These are phyloP conservation scores for Dothiorella sarmentorum DNA, from an alignment of 2,329 filamentous ascomycete genomes.

Conservation along the genomic window DNA sequence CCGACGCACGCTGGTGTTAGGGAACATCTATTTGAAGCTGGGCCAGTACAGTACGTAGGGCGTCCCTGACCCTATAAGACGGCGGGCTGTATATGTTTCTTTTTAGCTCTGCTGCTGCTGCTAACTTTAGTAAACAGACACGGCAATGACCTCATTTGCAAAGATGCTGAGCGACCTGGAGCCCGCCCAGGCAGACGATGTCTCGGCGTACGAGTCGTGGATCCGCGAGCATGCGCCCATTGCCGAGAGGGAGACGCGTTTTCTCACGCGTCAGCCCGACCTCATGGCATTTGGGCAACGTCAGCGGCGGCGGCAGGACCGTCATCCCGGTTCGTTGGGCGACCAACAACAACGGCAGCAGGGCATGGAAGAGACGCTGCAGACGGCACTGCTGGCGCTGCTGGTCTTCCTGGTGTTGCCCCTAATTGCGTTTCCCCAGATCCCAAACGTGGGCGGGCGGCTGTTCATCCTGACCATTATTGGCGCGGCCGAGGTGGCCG, in stretches of 20 bases:
- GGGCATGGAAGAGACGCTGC: no score
- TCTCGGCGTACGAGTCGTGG: constrained; percentile 54
- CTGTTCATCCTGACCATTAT: constrained; percentile 40
- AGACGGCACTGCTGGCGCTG: constrained; percentile 31
- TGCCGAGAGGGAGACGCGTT: constrained; percentile 57
- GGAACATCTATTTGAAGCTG: constrained; percentile 62
- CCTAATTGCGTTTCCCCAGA: constrained; percentile 42
- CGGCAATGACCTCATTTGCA: constrained; percentile 58
- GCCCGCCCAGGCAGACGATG: constrained; percentile 50
- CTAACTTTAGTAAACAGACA: constrained; percentile 42
- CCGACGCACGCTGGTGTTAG: constrained; percentile 59
- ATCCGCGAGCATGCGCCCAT: constrained; percentile 55
- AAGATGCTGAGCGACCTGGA: constrained; percentile 51
- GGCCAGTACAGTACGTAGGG: constrained; percentile 64
- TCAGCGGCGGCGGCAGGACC: constrained; percentile 14
- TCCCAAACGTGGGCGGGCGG: constrained; percentile 40
- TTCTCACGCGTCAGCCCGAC: constrained; percentile 56
- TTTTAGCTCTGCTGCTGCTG: neutral
- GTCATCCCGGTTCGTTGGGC: neutral
- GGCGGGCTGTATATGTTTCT: neutral
- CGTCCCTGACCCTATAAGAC: neutral
- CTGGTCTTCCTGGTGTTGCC: constrained; percentile 35
- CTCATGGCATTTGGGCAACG: constrained; percentile 43
- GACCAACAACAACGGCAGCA: no score
- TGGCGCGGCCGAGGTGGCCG: constrained; percentile 33